A percentile compares a stretch with the other conserved stretches of the same genome.
Evolutionary conservation across 495 filamentous ascomycete species (phyloP).

Genomic region (Penicillium egyptiacum): DNA sequence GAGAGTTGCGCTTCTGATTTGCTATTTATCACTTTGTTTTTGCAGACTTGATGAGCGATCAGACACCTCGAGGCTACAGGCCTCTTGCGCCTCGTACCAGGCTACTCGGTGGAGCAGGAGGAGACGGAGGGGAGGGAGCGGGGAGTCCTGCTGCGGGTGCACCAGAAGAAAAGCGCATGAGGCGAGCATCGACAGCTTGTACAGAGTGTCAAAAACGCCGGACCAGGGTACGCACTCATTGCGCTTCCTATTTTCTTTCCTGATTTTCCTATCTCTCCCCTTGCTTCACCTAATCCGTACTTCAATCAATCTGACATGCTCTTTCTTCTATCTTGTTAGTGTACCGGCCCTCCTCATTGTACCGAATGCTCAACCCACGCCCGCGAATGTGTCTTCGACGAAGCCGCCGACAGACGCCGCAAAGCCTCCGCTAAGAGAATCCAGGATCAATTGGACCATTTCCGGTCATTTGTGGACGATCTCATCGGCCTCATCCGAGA

Average conservation of each 20-base stretch:
- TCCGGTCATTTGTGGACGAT: constrained; percentile 31
- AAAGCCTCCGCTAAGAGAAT: constrained; percentile 37
- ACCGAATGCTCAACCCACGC: constrained; percentile 38
- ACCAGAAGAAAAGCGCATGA: constrained; percentile 39
- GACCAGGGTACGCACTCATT: constrained; percentile 39
- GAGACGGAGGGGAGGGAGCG: constrained; percentile 14
- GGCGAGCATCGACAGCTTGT: constrained; percentile 45
- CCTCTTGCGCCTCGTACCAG: constrained; percentile 38
- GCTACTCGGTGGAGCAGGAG: constrained; percentile 11
- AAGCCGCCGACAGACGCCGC: constrained; percentile 42
- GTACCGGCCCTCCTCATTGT: constrained; percentile 33
- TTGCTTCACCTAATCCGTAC: neutral
- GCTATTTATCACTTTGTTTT: neutral
- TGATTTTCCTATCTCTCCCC: neutral
- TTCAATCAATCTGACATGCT: constrained; percentile 8
- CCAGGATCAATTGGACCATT: constrained; percentile 33
- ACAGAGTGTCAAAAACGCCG: constrained; percentile 43
- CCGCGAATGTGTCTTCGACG: constrained; percentile 41
- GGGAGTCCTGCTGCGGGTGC: constrained; percentile 13
- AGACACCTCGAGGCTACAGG: constrained; percentile 31
- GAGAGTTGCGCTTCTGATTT: constrained; percentile 5
- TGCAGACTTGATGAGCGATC: constrained; percentile 31
- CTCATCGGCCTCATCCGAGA: constrained; percentile 31
- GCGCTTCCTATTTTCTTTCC: neutral
- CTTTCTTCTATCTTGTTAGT: constrained; percentile 20